Base-by-base conservation (phyloP, 495 filamentous ascomycete genomes). In the Parathielavia hyrcaniae region DNA sequence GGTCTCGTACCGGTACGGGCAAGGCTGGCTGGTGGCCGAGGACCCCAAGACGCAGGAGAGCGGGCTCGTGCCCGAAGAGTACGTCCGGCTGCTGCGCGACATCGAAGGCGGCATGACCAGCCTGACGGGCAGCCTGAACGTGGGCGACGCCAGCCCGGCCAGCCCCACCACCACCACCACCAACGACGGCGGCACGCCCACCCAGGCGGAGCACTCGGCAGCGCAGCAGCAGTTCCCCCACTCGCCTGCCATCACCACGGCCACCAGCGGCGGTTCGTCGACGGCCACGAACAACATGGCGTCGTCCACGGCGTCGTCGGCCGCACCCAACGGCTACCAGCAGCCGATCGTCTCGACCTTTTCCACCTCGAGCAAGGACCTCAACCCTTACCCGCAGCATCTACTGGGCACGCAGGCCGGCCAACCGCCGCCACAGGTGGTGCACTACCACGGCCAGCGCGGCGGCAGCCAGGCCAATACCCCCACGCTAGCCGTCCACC, bases 1-100 rank as follows among this genome's bases (percentile, higher is more conserved):
- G 80, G 91, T 98, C 41, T 92, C 89, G 11, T 98, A 96, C 68
- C 79, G 93, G 34, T 91, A 97, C 69, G 91, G 91, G 19, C 89
- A 96, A 72, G 93, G 93, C 43, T 98, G 93, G 93, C 78, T 98
- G 40, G 93, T 98, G 23, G 93, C 95, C 4, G 86, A 95, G 72
- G 95, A 98, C 64, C 93, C 93, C n/a, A 88, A 85, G 68, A 96
- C 90, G 4, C 89, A 79, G 52, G 80, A 83, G 60, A 81, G 87
- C 59, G 93, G 93, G 3, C 78, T 98, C 43, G 93, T 98, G 1
- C 93, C 93, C 9, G 93, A 98, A 71, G 90, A 95, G 72, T 98
- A 97, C 68, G 93, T 98, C 52, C 86, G 93, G 9, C 79, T 98
- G 23, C 78, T 97, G 57, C 85, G 91, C 26, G 92, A 97, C 64